These are phyloP conservation scores for Angomonas ambiguus DNA, from an alignment of 208 protist genomes.

Conservation along the genomic window DNA sequence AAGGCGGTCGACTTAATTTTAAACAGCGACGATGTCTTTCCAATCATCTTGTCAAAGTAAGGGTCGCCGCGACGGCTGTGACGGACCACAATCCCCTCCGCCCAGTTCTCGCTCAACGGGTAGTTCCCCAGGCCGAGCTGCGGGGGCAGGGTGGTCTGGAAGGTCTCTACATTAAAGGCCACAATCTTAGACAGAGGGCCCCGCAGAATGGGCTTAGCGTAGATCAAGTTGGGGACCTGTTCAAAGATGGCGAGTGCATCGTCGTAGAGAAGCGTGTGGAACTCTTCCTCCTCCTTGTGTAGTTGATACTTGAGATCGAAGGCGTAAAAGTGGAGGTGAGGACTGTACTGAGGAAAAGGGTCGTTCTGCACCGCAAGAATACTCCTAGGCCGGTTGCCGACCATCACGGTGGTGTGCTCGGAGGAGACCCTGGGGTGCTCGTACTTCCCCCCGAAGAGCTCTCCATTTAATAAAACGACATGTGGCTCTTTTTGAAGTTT, in stretches of 20 bases:
- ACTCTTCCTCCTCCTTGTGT: slow-evolving; percentile 19
- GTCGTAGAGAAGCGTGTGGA: slow-evolving; percentile 57
- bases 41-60: slow-evolving; percentile 39
- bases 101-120: slow-evolving; percentile 73
- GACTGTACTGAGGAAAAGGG: slow-evolving; percentile 85
- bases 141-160: slow-evolving; percentile 72
- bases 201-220: slow-evolving; percentile 66
- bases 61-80: slow-evolving; percentile 52
- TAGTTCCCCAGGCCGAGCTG: slow-evolving; percentile 85
- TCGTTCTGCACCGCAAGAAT: slow-evolving; percentile 72
- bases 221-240: slow-evolving; percentile 63
- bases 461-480: slow-evolving; percentile 74
- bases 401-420: slow-evolving; percentile 44
- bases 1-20: slow-evolving; percentile 88
- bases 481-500: slow-evolving; percentile 22
- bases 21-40: slow-evolving; percentile 38
- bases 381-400: slow-evolving; percentile 36
- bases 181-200: slow-evolving; percentile 69
- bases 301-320: slow-evolving; percentile 83
- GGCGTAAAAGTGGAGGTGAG: slow-evolving; percentile 83
- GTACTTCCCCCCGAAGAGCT: slow-evolving; percentile 88
- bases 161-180: slow-evolving; percentile 82
- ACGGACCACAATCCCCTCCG: slow-evolving; percentile 81
- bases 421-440: slow-evolving; percentile 65
- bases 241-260: slow-evolving; percentile 62